Evolutionary conservation across 2,329 filamentous ascomycete species (phyloP).

Genomic region (Cercospora sp.): DNA sequence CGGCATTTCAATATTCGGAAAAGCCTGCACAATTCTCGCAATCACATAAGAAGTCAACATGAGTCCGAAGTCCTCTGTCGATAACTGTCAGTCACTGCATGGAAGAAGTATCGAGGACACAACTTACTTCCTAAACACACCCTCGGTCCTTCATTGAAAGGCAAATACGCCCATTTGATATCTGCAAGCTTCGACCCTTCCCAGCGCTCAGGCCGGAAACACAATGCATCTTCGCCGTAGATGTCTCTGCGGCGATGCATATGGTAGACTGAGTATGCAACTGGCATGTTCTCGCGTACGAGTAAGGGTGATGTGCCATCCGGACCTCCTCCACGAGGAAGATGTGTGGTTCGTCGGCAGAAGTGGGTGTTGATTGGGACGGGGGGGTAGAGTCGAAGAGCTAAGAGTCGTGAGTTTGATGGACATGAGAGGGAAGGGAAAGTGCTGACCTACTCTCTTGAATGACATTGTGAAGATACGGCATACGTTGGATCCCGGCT

Average conservation of each 20-base stretch:
- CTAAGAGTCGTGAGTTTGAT: background rate
- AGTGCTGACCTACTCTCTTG: background rate
- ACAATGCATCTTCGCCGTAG: background rate
- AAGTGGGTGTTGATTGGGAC: background rate
- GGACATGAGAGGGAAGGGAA: background rate
- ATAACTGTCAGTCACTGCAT: background rate
- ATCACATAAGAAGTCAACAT: background rate
- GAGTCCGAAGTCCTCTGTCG: background rate
- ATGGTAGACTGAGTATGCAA: background rate
- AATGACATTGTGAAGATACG: background rate
- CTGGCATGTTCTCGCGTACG: background rate
- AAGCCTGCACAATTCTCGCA: background rate
- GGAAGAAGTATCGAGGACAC: background rate
- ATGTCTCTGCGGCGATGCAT: background rate
- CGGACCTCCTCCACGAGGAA: background rate
- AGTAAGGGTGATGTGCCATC: background rate
- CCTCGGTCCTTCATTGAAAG: background rate
- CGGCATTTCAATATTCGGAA: background rate
- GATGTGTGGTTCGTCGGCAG: background rate
- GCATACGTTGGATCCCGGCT: background rate
- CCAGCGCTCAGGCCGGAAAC: background rate
- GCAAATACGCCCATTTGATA: background rate
- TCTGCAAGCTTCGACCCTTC: background rate
- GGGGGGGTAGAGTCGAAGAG: background rate
- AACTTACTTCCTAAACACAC: background rate